phyloP scores from a whole-genome alignment of 176 grass and related monocot species.

The Avena atlantica region DNA sequence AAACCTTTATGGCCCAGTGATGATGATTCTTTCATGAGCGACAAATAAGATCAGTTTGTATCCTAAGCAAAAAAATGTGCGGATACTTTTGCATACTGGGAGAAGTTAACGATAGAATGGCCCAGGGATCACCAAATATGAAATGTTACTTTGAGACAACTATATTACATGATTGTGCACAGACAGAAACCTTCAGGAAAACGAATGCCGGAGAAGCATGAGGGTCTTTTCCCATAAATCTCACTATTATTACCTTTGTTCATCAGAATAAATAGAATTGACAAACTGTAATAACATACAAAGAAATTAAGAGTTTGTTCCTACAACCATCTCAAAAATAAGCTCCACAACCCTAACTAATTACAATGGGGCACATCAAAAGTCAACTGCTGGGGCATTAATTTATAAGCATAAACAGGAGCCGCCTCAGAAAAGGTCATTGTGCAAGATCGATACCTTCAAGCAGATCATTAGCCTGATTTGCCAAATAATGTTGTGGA shows the following conservation, averaged over 20 bases:
- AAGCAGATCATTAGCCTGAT: slow-evolving; percentile 59
- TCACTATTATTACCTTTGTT: slow-evolving; percentile 30
- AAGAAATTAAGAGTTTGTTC: background rate
- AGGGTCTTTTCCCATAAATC: background rate
- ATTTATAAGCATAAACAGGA: slow-evolving; percentile 8
- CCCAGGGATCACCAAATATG: background rate
- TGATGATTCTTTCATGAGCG: background rate
- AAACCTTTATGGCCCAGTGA: slow-evolving; percentile 13
- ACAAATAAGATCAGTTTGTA: background rate
- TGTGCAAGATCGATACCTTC: slow-evolving; percentile 37
- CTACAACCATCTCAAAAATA: slow-evolving; percentile 31
- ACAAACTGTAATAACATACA: background rate
- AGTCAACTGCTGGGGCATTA: background rate
- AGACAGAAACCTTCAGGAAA: background rate
- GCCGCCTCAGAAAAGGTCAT: background rate
- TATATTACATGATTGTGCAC: background rate
- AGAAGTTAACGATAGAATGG: background rate
- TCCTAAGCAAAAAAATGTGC: slow-evolving; percentile 9
- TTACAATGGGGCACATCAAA: background rate
- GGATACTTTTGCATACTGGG: background rate
- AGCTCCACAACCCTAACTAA: slow-evolving; percentile 17
- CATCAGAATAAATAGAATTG: slow-evolving; percentile 40
- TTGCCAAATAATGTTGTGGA: slow-evolving; percentile 54
- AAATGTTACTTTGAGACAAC: background rate
- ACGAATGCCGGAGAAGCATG: background rate